Evolutionary conservation across 2,329 filamentous ascomycete species (phyloP), one percentile per base, ranked within the genome.

Genomic region (Eutypella sp.): DNA sequence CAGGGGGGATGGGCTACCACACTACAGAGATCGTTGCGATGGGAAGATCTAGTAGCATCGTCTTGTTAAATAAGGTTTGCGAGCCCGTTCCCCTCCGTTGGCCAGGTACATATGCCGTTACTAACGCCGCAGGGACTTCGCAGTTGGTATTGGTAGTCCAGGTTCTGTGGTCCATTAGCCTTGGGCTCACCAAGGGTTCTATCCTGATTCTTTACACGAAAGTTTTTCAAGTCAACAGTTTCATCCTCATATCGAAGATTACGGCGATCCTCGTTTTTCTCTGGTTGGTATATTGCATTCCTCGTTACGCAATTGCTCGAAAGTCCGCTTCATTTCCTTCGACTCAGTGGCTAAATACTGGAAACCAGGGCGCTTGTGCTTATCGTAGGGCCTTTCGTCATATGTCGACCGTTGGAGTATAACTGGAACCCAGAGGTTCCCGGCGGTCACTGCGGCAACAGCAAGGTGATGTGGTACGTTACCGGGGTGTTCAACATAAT

Each of bases 331-430:
- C n/a, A n/a, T n/a, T n/a, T n/a, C n/a, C n/a, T n/a, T n/a, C n/a
- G n/a, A n/a, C n/a, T n/a, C n/a, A n/a, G n/a, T n/a, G n/a, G n/a
- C n/a, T n/a, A n/a, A n/a, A n/a, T n/a, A n/a, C n/a, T n/a, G n/a
- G n/a, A n/a, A n/a, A n/a, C n/a, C 46, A 54, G 54, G 51, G 59
- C 54, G 2, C 13, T 57, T 13, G 52, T 54, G n/a, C 57, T 57
- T 11, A 55, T 66, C 39, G 41, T 66, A 15, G 55, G 52, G 18
- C 56, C 60, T 8, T 53, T 60, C 47, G 54, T 68, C 31, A 63
- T 68, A 41, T 70, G 67, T 49, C 56, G 46, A n/a, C 67, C 67
- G 2, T 55, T 70, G 24, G 56, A 59, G 8, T 62, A 60, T 41
- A 64, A 60, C 40, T 70, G 67, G 66, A 52, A 67, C 44, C 60